Conservation (phyloP, 306 rosid genomes). For the Aeschynomene evenia region DNA sequence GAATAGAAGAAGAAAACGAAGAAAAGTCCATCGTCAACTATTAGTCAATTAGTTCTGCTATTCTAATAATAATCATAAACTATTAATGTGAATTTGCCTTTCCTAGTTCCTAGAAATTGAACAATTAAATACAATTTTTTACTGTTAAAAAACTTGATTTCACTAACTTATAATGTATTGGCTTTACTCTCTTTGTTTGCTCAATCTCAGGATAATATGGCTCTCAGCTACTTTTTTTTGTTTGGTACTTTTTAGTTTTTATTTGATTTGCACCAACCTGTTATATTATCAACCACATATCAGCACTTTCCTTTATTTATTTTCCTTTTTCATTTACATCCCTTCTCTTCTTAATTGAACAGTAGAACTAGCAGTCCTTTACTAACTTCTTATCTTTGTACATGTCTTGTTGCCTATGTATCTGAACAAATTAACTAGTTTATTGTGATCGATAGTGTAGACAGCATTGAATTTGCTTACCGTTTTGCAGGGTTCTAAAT, state of each 20-base stretch:
- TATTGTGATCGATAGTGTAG: not conserved
- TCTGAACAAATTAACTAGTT: not conserved
- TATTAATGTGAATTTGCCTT: slow-evolving; percentile 19
- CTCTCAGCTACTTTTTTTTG: not conserved
- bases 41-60: not conserved
- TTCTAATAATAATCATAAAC: not conserved
- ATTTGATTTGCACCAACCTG: not conserved
- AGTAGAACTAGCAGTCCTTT: not conserved
- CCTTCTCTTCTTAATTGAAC: not conserved
- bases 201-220: not conserved
- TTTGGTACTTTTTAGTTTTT: not conserved
- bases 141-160: not conserved
- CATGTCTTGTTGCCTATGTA: not conserved
- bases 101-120: not conserved
- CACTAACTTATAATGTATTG: not conserved
- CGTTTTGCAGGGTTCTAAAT: not conserved
- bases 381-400: not conserved
- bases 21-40: not conserved
- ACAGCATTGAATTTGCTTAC: not conserved
- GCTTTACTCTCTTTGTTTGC: not conserved
- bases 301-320: not conserved
- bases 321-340: not conserved
- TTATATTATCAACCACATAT: not conserved
- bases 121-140: not conserved
- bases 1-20: not conserved